Evolutionary conservation across 2,329 filamentous ascomycete genomes (phyloP).

Genomic region (Furcasterigmium sp.): DNA sequence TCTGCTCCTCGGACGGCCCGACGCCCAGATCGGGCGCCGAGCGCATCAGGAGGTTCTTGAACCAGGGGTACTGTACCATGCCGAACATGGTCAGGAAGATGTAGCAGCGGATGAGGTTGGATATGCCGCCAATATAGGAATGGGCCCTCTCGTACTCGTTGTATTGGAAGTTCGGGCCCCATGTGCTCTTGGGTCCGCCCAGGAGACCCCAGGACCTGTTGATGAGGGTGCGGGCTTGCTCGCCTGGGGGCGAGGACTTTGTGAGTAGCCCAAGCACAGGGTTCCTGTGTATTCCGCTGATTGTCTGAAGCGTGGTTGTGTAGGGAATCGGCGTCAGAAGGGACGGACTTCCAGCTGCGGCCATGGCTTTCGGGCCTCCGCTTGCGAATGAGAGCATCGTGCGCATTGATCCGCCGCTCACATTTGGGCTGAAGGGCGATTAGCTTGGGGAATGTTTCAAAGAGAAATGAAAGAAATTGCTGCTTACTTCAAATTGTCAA

Average conservation of each 20-base stretch:
- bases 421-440: too few relatives aligned
- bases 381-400: too few relatives aligned
- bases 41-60: constrained; percentile 5
- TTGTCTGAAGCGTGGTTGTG: too few relatives aligned
- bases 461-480: too few relatives aligned
- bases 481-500: too few relatives aligned
- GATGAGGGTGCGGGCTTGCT: constrained; percentile 8
- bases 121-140: constrained; percentile 6
- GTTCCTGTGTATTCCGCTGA: too few relatives aligned
- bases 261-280: constrained; percentile 8
- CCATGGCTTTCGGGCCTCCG: too few relatives aligned
- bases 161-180: constrained; percentile 10
- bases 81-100: constrained; percentile 7
- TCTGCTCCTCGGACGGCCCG: constrained; percentile 8
- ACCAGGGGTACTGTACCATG: constrained; percentile 7
- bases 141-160: constrained; percentile 10
- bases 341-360: too few relatives aligned
- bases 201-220: constrained; percentile 9
- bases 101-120: constrained; percentile 8
- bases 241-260: constrained; percentile 7
- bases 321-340: too few relatives aligned
- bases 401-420: too few relatives aligned
- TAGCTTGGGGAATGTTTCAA: too few relatives aligned
- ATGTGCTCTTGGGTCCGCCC: constrained; percentile 7
- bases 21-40: constrained; percentile 5